Conservation (phyloP, 345 rosid species). For the Aethionema arabicum region DNA sequence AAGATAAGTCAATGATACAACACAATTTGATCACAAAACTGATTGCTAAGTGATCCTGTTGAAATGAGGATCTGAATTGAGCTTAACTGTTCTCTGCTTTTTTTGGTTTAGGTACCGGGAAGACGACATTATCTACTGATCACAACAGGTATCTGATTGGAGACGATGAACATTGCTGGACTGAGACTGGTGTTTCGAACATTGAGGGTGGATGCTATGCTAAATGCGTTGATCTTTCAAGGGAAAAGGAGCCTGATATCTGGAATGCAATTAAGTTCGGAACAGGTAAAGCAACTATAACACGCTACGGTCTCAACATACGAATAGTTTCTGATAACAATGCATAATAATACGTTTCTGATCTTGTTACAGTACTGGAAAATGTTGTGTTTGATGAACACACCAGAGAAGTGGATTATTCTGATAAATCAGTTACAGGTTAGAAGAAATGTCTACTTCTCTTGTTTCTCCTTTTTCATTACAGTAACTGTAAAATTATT, state of each 20-base stretch:
- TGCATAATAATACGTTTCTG: slow-evolving; percentile 2
- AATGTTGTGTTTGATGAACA: slow-evolving; percentile 96
- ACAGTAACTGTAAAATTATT: neutral
- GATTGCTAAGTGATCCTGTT: slow-evolving; percentile 24
- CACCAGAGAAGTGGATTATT: slow-evolving; percentile 80
- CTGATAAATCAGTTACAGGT: slow-evolving; percentile 92
- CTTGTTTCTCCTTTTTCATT: neutral
- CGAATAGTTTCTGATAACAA: neutral
- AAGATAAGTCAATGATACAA: slow-evolving; percentile 9
- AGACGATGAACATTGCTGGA: slow-evolving; percentile 98
- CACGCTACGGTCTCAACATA: neutral
- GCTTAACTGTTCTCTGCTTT: slow-evolving; percentile 4
- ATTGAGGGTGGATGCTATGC: slow-evolving; percentile 99
- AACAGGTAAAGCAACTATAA: slow-evolving; percentile 47
- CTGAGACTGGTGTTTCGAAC: slow-evolving; percentile 89
- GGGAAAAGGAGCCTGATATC: slow-evolving; percentile 94
- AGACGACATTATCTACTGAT: slow-evolving; percentile 95
- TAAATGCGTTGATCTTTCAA: slow-evolving; percentile 88
- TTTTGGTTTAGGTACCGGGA: slow-evolving; percentile 68
- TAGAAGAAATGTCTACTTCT: neutral
- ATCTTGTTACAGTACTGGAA: slow-evolving; percentile 63
- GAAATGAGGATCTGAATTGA: neutral
- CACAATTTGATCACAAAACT: slow-evolving; percentile 26
- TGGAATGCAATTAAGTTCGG: slow-evolving; percentile 98
- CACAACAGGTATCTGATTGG: slow-evolving; percentile 88